Percentiles rank a stretch among this genome's conserved stretches.
Evolutionary conservation across 495 filamentous ascomycete genomes (phyloP).

Genomic region (Talaromyces nanjingensis): DNA sequence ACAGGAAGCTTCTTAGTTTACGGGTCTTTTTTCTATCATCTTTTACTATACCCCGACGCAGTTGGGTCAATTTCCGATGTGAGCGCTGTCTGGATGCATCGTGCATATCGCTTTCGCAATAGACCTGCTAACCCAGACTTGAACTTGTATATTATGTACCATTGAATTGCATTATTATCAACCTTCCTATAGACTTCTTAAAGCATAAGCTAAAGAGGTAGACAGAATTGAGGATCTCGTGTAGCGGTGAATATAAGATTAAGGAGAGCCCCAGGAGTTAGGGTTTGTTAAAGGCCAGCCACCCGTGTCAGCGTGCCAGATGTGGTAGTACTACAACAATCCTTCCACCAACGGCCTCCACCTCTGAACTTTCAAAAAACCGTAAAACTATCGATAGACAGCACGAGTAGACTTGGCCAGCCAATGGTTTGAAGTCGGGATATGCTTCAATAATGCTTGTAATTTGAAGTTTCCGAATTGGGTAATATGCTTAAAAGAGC

Average conservation of each 20-base stretch:
- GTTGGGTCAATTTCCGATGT: background rate
- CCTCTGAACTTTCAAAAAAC: background rate
- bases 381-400: background rate
- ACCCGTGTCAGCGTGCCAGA: no score
- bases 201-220: background rate
- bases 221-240: background rate
- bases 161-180: background rate
- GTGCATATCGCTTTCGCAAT: background rate
- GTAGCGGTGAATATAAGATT: background rate
- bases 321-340: no score
- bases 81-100: background rate
- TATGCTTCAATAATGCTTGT: background rate
- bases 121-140: background rate
- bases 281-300: background rate
- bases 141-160: conserved; percentile 4
- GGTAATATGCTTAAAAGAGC: background rate
- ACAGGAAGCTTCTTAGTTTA: background rate
- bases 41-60: background rate
- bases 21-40: background rate
- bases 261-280: background rate
- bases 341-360: background rate
- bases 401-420: background rate
- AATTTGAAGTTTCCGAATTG: background rate
- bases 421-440: background rate
- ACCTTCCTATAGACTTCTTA: background rate